Conservation (phyloP, 139 green algal genomes). For the Coelastrella sp. region DNA sequence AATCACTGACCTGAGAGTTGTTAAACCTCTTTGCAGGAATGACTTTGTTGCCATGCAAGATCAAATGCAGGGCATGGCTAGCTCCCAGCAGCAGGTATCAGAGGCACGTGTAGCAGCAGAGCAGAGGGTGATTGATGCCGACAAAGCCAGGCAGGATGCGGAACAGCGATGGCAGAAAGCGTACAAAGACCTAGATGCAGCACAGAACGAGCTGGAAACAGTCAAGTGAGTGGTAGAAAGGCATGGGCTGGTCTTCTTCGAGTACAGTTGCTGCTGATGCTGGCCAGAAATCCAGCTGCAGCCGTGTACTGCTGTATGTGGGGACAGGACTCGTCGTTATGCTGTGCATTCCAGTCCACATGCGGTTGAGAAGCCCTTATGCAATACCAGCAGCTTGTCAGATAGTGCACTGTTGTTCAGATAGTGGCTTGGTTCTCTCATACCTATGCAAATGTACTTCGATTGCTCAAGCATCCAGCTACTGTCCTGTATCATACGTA, state of each 20-base stretch:
- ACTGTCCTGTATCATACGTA: background rate
- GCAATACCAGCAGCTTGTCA: background rate
- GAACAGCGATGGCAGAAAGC: conserved; percentile 39
- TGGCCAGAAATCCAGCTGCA: background rate
- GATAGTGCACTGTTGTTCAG: background rate
- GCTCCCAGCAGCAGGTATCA: background rate
- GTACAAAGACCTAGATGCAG: background rate
- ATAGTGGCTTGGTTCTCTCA: background rate
- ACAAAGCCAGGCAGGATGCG: background rate
- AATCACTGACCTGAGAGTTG: too few relatives aligned
- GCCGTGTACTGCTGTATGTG: too few relatives aligned
- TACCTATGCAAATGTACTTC: background rate
- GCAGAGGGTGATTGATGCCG: background rate
- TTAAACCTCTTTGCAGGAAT: background rate
- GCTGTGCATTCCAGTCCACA: too few relatives aligned
- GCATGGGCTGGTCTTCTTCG: background rate
- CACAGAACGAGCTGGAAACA: conserved; percentile 26
- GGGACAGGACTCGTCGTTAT: too few relatives aligned
- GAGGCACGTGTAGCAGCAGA: conserved; percentile 25
- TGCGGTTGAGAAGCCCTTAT: too few relatives aligned
- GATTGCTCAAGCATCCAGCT: background rate
- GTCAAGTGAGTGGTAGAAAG: conserved; percentile 20
- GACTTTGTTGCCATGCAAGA: conserved; percentile 16
- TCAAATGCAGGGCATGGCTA: conserved; percentile 2
- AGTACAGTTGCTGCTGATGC: background rate